phyloP scores from a whole-genome alignment of 768 basidiomycete species.

The Leccinum arenicola region DNA sequence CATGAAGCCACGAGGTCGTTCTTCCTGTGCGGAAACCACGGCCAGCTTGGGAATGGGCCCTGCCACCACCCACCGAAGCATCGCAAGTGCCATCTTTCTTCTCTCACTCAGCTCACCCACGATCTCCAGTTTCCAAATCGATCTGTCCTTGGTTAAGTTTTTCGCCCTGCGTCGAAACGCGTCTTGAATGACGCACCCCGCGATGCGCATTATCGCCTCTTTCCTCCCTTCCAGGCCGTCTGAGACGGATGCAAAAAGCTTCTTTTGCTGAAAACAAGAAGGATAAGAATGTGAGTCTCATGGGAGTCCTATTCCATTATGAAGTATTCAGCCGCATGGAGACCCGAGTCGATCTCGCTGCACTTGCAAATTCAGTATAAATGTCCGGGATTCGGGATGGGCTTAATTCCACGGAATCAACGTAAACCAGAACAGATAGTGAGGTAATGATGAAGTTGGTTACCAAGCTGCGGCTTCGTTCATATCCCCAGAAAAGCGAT shows the following conservation, averaged over 20 bases:
- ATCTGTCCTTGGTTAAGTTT: conserved; percentile 6
- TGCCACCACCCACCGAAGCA: conserved; percentile 16
- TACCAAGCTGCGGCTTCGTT: conserved; percentile 9
- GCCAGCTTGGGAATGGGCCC: conserved; percentile 10
- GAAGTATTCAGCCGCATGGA: not conserved
- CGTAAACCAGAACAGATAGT: conserved; percentile 24
- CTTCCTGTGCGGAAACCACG: conserved; percentile 15
- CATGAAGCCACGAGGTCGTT: conserved; percentile 16
- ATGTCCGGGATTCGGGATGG: conserved; percentile 1
- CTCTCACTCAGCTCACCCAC: conserved; percentile 3
- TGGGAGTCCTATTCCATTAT: not conserved
- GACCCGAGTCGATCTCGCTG: conserved; percentile 27
- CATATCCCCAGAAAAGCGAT: conserved; percentile 22
- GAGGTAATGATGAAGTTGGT: conserved; percentile 33
- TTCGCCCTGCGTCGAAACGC: not conserved
- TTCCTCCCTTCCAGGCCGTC: not conserved
- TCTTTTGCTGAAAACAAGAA: not conserved
- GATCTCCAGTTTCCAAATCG: conserved; percentile 9
- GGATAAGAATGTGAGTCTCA: not conserved
- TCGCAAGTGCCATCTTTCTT: not conserved
- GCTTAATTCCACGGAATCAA: conserved; percentile 28
- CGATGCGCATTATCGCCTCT: conserved; percentile 24
- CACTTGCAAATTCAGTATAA: conserved; percentile 1
- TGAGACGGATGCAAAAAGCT: not conserved
- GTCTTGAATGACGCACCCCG: not conserved